Evolutionary conservation across 441 rosid species (phyloP), one percentile per base, ranked within the genome.

Genomic region (Brassica balearica): DNA sequence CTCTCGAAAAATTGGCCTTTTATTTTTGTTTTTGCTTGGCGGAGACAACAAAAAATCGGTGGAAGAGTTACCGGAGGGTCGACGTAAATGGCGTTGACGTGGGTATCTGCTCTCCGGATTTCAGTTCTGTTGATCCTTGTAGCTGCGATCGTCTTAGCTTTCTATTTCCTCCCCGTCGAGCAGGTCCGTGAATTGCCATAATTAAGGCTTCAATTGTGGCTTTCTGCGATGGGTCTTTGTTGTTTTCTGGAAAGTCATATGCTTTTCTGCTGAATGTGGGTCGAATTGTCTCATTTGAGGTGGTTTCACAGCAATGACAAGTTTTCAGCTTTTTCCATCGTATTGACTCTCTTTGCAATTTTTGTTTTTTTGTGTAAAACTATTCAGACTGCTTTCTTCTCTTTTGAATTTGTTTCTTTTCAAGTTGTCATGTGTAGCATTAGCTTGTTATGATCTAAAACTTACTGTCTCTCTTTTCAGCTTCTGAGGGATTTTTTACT

Each of bases 121-220:
- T 76, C 88, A 27, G 86, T 95, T 68, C 88, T 95, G 46, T 69
- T 91, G 27, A 72, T 87, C 36, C 95, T 95, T 74, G 5, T 90
- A 12, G 89, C 90, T 72, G 92, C 95, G 58, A 87, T 83, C 60
- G 78, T 88, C 85, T 78, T 85, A 71, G 99, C 98, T 79, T 92
- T 87, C 69, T 91, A 85, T 85, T 91, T 97, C 65, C 97, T 95
- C 71, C 97, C 97, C 56, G 90, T 95, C 17, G 97, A 95, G 75
- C 85, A 95, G 97, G 99, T 95, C 29, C 41, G 32, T 46, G 15
- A 12, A 66, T 67, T 12, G 15, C 38, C 1, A 0, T 1, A 19
- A 65, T 80, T 73, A 38, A 19, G 14, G 27, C 7, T 76, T 67
- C 48, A 0, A 4, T 55, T 77, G 41, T 22, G 34, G 59, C 14